Conservation (phyloP, 768 basidiomycete genomes). For the Termitomyces sp. region DNA sequence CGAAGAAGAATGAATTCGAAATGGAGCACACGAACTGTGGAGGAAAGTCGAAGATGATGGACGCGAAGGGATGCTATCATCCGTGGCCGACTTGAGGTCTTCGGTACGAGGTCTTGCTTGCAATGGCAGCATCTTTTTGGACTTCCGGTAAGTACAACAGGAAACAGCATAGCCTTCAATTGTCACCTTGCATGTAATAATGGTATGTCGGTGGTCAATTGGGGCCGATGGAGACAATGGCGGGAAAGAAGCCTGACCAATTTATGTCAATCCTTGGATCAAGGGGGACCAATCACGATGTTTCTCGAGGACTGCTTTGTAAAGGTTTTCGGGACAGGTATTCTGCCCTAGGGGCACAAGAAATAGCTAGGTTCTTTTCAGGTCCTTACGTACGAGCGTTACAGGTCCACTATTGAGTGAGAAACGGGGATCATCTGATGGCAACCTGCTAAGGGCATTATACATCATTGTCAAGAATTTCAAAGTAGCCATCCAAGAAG, state of each 20-base stretch:
- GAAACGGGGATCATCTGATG: neutral
- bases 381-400: neutral
- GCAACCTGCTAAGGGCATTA: neutral
- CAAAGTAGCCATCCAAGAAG: neutral
- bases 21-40: conserved; percentile 15
- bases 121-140: conserved; percentile 26
- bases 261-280: conserved; percentile 12
- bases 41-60: conserved; percentile 16
- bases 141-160: conserved; percentile 18
- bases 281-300: conserved; percentile 14
- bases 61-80: conserved; percentile 16
- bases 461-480: neutral
- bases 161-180: conserved; percentile 13
- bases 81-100: conserved; percentile 20
- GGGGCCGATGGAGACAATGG: conserved; percentile 23
- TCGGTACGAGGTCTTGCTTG: conserved; percentile 27
- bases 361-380: neutral
- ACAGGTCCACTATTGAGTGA: neutral
- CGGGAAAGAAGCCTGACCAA: conserved; percentile 13
- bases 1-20: neutral
- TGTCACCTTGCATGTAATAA: conserved; percentile 18
- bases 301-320: conserved; percentile 7
- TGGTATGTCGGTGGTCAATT: conserved; percentile 22
- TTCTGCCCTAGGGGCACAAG: conserved; percentile 4
- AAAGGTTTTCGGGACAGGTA: conserved; percentile 1